Percentiles rank a stretch among this genome's conserved stretches.
Conservation (phyloP, 176 grass and related monocot species). For the Otatea glauca region DNA sequence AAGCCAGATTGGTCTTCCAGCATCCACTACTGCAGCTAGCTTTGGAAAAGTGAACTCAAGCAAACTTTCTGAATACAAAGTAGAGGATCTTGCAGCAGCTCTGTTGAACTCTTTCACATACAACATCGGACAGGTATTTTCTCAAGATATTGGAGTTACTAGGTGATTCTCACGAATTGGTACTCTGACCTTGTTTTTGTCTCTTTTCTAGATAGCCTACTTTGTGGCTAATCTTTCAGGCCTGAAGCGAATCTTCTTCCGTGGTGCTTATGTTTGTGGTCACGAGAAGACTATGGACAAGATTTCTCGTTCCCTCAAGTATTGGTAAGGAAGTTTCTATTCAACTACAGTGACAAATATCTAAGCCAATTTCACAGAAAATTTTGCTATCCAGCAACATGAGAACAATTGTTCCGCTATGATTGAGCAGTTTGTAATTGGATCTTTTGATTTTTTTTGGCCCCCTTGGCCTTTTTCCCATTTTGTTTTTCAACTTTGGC, state of each 20-base stretch:
- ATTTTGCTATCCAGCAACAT: neutral
- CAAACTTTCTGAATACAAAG: slow-evolving; percentile 88
- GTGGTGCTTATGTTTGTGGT: slow-evolving; percentile 92
- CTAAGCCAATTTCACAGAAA: neutral
- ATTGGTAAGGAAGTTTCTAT: slow-evolving; percentile 65
- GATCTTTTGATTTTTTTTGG: too few relatives aligned
- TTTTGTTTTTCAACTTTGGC: too few relatives aligned
- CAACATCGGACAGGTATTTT: slow-evolving; percentile 91
- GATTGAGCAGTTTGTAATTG: neutral
- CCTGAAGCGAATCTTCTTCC: slow-evolving; percentile 92
- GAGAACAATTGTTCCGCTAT: neutral
- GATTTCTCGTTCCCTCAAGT: slow-evolving; percentile 91
- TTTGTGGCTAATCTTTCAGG: slow-evolving; percentile 97
- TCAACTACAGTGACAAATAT: neutral
- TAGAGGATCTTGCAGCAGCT: slow-evolving; percentile 92
- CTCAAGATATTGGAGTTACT: slow-evolving; percentile 16
- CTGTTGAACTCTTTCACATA: slow-evolving; percentile 92
- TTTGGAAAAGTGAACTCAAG: slow-evolving; percentile 95
- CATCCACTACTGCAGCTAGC: slow-evolving; percentile 90
- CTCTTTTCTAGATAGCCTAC: slow-evolving; percentile 82
- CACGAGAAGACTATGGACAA: slow-evolving; percentile 96
- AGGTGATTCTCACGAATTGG: neutral
- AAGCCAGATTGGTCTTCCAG: slow-evolving; percentile 87
- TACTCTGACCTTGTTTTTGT: slow-evolving; percentile 14
- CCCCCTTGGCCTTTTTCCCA: too few relatives aligned